These are phyloP conservation scores for Polyporus arcularius DNA, from an alignment of 768 basidiomycete genomes.

Conservation along the genomic window DNA sequence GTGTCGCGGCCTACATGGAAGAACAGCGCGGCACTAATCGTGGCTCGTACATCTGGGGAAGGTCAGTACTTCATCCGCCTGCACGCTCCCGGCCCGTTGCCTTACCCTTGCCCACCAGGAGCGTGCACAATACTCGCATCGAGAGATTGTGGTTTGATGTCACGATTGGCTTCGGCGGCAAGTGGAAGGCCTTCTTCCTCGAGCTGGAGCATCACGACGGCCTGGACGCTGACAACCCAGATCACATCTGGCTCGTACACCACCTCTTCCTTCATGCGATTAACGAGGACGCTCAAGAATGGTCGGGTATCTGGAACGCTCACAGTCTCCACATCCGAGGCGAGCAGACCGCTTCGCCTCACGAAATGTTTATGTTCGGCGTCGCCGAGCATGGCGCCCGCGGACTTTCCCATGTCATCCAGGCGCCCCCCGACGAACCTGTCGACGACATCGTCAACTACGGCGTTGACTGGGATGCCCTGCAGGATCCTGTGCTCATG, in stretches of 20 bases:
- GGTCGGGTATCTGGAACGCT: background rate
- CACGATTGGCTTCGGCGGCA: constrained; percentile 24
- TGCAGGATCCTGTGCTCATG: too few species aligned
- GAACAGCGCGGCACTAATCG: constrained; percentile 30
- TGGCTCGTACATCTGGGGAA: constrained; percentile 32
- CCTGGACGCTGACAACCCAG: constrained; percentile 20
- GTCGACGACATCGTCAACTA: too few species aligned
- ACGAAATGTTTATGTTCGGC: too few species aligned
- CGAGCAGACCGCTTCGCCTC: too few species aligned
- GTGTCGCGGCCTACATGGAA: constrained; percentile 38
- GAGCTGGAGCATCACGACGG: constrained; percentile 24
- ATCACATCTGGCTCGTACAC: constrained; percentile 29
- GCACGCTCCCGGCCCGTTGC: background rate
- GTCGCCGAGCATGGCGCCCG: too few species aligned
- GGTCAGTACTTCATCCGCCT: constrained; percentile 9
- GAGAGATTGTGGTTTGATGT: constrained; percentile 33
- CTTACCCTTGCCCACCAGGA: constrained; percentile 15
- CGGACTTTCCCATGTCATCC: too few species aligned
- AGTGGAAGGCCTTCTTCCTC: constrained; percentile 31
- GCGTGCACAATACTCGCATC: constrained; percentile 27
- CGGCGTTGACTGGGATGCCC: too few species aligned
- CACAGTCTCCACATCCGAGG: too few species aligned
- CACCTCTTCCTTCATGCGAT: constrained; percentile 22
- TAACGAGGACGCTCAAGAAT: constrained; percentile 7
- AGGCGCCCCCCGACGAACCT: too few species aligned